Percentiles rank a stretch among this genome's conserved stretches.
Conservation (phyloP, 257 asterid species). For the Parsonsia alboflavescens region DNA sequence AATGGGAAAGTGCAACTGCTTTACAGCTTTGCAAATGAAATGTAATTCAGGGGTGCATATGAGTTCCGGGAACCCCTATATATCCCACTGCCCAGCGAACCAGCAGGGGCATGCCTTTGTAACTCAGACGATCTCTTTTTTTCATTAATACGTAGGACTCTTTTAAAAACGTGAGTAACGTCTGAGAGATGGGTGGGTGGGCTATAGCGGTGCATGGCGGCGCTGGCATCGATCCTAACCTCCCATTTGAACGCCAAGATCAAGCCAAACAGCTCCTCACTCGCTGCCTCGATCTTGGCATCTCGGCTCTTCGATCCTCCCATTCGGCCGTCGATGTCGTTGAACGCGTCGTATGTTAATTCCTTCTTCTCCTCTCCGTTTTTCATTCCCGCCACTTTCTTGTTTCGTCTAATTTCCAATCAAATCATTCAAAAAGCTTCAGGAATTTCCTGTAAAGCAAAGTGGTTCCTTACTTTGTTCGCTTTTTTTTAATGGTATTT, state of each 20-base stretch:
- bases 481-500: neutral
- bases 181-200: conserved; percentile 74
- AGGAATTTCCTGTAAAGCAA: too few species aligned
- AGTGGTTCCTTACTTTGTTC: too few species aligned
- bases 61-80: conserved; percentile 3
- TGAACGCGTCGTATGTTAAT: conserved; percentile 67
- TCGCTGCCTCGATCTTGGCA: conserved; percentile 80
- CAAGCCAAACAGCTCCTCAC: conserved; percentile 76
- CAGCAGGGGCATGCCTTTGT: too few species aligned
- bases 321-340: conserved; percentile 82
- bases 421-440: too few species aligned
- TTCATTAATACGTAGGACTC: too few species aligned
- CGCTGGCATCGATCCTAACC: conserved; percentile 98
- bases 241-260: conserved; percentile 75
- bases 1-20: neutral
- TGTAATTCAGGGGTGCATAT: neutral
- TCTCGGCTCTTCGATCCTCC: conserved; percentile 71
- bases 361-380: too few species aligned
- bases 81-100: neutral
- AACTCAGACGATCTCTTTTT: neutral
- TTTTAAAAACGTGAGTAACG: neutral
- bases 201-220: conserved; percentile 99
- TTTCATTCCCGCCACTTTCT: neutral
- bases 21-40: neutral
- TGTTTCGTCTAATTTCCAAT: too few species aligned